Evolutionary conservation across 768 basidiomycete species (phyloP), one percentile per base, ranked within the genome.

Genomic region (Phanerodontia chrysosporium): DNA sequence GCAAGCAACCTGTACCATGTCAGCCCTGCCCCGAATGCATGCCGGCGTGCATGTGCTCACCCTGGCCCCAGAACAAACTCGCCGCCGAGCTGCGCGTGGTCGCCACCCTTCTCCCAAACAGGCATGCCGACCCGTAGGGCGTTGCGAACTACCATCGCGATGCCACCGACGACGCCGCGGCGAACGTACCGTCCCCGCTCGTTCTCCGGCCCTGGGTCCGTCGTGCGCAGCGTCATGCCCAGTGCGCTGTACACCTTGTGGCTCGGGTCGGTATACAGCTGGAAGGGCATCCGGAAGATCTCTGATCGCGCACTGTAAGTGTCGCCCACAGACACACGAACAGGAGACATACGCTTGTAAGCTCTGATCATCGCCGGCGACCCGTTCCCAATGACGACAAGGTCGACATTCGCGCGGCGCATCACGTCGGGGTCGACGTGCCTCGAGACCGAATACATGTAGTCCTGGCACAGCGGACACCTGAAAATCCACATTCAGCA

Each of bases 381-480:
- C 5, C 93, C 93, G 66, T 91, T 89, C 46, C 89, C 83, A 68
- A 95, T 84, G 64, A 95, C 77, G 49, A 93, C 78, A 45, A 94
- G 70, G 55, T 84, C 80, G 29, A 87, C 78, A 27, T 77, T 75
- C 24, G 79, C 76, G 61, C 73, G 70, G 58, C 76, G 72, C 24
- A 89, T 75, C 6, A 76, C 71, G 70, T 76, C 75, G 58, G 74
- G 69, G 63, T 81, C 61, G 62, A 85, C 70, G 48, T 80, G 76
- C 53, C 68, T 75, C 73, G 75, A 73, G 62, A 91, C 78, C 32
- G 84, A 86, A 44, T 82, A 77, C 79, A 95, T 84, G 70, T 95
- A 97, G 70, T 96, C 93, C 67, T 93, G 91, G 70, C 90, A 92
- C 13, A 85, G 72, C 0, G 90, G 87, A 67, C 92, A 95, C 81